Evolutionary conservation across 116 monocot species (phyloP).

Genomic region (Zostera marina): DNA sequence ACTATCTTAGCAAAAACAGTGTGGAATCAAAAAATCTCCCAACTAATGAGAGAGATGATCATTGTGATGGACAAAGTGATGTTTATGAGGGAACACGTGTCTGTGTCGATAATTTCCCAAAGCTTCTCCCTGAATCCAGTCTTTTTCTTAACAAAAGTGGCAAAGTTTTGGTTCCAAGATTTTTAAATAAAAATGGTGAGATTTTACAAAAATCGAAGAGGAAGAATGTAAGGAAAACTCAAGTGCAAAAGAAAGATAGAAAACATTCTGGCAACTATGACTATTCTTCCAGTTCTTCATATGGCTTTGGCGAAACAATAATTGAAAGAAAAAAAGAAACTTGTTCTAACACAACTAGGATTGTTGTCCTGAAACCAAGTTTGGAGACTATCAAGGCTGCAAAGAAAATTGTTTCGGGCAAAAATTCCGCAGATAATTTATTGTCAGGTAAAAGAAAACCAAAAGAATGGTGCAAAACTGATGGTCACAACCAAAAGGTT

Average conservation of each 20-base stretch:
- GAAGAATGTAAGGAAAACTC: neutral
- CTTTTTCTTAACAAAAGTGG: conserved; percentile 25
- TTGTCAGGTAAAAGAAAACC: conserved; percentile 9
- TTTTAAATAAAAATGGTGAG: conserved; percentile 9
- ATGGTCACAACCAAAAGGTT: conserved; percentile 2
- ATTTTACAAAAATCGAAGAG: neutral
- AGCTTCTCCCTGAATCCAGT: conserved; percentile 39
- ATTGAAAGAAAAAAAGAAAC: conserved; percentile 8
- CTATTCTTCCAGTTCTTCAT: conserved; percentile 11
- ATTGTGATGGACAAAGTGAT: conserved; percentile 20
- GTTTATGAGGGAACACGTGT: conserved; percentile 20
- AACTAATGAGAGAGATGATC: conserved; percentile 20
- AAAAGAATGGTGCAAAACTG: conserved; percentile 2
- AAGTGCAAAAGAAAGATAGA: neutral
- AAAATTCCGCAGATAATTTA: neutral
- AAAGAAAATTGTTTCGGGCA: conserved; percentile 6
- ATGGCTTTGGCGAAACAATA: conserved; percentile 9
- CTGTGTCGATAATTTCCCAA: conserved; percentile 24
- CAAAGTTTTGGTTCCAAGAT: conserved; percentile 10
- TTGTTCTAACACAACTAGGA: conserved; percentile 13
- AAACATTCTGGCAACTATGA: conserved; percentile 4
- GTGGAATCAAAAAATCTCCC: conserved; percentile 28
- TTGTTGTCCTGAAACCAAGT: conserved; percentile 63
- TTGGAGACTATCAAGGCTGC: conserved; percentile 14
- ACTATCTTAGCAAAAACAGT: conserved; percentile 18